phyloP scores from a whole-genome alignment of 2,329 filamentous ascomycete species.

The Dothistroma pini region DNA sequence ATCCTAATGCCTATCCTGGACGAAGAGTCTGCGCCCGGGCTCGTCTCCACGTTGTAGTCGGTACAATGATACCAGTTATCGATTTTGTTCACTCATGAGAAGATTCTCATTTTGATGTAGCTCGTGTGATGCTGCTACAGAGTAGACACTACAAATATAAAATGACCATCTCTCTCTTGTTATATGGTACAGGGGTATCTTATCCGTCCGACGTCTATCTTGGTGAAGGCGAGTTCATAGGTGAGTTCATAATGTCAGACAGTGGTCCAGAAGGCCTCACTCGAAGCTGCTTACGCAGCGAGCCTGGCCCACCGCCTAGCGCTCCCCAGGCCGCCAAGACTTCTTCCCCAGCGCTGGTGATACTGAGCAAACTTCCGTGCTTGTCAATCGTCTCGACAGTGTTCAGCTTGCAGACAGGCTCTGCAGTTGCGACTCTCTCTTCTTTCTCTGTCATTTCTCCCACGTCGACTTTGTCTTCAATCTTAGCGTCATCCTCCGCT shows the following conservation, averaged over 20 bases:
- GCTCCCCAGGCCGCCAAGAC: constrained; percentile 47
- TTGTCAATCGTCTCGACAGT: constrained; percentile 15
- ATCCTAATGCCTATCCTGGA: too few relatives aligned
- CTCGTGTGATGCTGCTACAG: background rate
- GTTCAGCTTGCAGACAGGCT: constrained; percentile 10
- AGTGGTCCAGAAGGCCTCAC: constrained; percentile 4
- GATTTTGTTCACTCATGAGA: too few relatives aligned
- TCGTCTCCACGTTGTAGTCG: too few relatives aligned
- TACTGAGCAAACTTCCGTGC: constrained; percentile 24
- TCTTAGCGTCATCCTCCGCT: background rate
- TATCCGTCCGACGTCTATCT: background rate
- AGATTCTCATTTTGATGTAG: background rate
- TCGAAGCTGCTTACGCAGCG: background rate
- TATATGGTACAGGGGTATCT: background rate
- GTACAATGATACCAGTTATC: too few relatives aligned
- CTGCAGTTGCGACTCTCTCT: background rate
- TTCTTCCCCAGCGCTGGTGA: constrained; percentile 44
- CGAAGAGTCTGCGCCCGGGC: too few relatives aligned
- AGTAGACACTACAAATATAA: background rate
- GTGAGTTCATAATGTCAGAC: background rate
- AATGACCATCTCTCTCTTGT: background rate
- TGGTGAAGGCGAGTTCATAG: background rate
- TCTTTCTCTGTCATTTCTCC: background rate
- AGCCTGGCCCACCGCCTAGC: constrained; percentile 36
- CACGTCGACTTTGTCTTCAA: background rate